phyloP scores from a whole-genome alignment of 1,139 yeast genomes.

The Sugiyamaella sp. region DNA sequence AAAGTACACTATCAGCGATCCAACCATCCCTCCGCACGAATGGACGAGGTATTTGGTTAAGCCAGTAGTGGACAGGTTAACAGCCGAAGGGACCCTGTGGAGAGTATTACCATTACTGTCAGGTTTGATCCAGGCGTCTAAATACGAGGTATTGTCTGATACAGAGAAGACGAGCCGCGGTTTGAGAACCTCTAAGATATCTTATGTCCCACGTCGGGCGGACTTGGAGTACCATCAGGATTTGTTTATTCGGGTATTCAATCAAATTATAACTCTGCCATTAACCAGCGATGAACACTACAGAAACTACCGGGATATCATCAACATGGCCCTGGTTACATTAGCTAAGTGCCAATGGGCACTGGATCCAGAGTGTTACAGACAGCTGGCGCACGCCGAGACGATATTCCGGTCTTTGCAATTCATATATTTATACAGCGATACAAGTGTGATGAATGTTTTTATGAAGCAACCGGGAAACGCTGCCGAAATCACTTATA shows the following conservation, averaged over 20 bases:
- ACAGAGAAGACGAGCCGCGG: conserved; percentile 45
- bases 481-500: conserved; percentile 13
- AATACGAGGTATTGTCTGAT: conserved; percentile 34
- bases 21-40: conserved; percentile 56
- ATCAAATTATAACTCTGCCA: conserved; percentile 19
- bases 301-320: conserved; percentile 7
- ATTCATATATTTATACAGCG: conserved; percentile 6
- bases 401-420: conserved; percentile 4
- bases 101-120: conserved; percentile 58
- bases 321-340: conserved; percentile 19
- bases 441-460: conserved; percentile 3
- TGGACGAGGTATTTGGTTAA: conserved; percentile 52
- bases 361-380: conserved; percentile 12
- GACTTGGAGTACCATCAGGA: conserved; percentile 23
- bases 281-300: neutral
- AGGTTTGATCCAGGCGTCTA: conserved; percentile 46
- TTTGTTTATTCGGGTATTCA: conserved; percentile 24
- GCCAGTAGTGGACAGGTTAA: conserved; percentile 42
- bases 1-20: conserved; percentile 62
- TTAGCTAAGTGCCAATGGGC: conserved; percentile 20
- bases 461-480: neutral
- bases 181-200: conserved; percentile 1
- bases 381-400: neutral
- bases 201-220: conserved; percentile 13
- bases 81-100: conserved; percentile 48